A percentile compares a stretch with the other conserved stretches of the same genome.
phyloP scores from a whole-genome alignment of 1,139 yeast genomes.

The Nakaseomyces kungkrabaensis region DNA sequence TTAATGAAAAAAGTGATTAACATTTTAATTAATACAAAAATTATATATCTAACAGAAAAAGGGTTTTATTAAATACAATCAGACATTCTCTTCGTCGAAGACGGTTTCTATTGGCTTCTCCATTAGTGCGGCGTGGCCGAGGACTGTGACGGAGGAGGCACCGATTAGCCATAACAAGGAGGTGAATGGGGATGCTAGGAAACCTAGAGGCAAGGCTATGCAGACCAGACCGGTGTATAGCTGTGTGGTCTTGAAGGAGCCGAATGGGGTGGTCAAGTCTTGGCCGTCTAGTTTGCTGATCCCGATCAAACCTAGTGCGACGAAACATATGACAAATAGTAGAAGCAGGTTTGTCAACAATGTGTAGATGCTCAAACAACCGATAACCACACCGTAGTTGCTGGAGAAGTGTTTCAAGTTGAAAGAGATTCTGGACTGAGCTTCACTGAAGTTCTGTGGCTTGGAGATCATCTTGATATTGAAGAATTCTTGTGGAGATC shows the following conservation, averaged over 20 bases:
- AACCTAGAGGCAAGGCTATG: slow-evolving; percentile 77
- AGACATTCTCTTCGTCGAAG: slow-evolving; percentile 74
- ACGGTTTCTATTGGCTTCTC: slow-evolving; percentile 98
- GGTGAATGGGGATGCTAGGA: slow-evolving; percentile 86
- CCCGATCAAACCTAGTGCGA: slow-evolving; percentile 63
- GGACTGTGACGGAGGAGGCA: slow-evolving; percentile 76
- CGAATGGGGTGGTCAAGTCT: slow-evolving; percentile 64
- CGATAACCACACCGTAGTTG: slow-evolving; percentile 70
- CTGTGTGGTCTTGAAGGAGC: slow-evolving; percentile 66
- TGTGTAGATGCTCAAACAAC: slow-evolving; percentile 58
- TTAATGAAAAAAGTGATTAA: no score
- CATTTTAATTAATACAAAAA: no score
- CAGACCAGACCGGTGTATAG: slow-evolving; percentile 78
- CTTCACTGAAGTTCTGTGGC: slow-evolving; percentile 82
- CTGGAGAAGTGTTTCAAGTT: slow-evolving; percentile 82
- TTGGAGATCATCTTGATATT: slow-evolving; percentile 83
- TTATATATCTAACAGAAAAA: no score
- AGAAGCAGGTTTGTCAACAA: slow-evolving; percentile 75
- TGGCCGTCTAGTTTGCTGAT: slow-evolving; percentile 72
- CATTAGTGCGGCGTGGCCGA: slow-evolving; percentile 88
- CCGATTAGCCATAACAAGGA: slow-evolving; percentile 97
- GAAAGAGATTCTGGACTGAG: slow-evolving; percentile 79
- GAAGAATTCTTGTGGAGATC: slow-evolving; percentile 88
- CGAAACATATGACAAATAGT: slow-evolving; percentile 66
- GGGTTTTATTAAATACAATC: neutral